phyloP scores from a whole-genome alignment of 2,329 filamentous ascomycete species.

The Phialophora chinensis region DNA sequence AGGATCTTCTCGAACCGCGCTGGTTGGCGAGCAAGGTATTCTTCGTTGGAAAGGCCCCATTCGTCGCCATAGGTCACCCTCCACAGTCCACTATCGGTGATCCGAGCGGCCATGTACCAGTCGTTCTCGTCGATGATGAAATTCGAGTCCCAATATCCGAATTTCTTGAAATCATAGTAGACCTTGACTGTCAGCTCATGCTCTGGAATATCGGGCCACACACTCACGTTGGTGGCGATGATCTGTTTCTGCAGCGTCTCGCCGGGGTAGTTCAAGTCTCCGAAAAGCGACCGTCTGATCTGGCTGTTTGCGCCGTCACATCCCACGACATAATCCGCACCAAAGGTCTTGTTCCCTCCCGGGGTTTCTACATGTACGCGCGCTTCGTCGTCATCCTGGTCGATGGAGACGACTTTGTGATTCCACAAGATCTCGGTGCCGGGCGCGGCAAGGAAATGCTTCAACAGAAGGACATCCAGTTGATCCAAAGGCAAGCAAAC shows the following conservation, averaged over 20 bases:
- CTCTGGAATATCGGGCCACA: neutral
- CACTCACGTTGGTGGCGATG: constrained; percentile 37
- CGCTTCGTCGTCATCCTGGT: constrained; percentile 33
- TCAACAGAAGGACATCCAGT: constrained; percentile 51
- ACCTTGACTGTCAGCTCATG: constrained; percentile 18
- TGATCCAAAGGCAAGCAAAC: constrained; percentile 53
- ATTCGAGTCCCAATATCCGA: constrained; percentile 37
- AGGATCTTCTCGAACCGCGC: constrained; percentile 64
- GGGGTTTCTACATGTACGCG: constrained; percentile 32
- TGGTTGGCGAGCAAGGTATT: constrained; percentile 61
- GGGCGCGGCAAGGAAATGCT: constrained; percentile 45
- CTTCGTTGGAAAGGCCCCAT: constrained; percentile 58
- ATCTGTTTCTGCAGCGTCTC: constrained; percentile 36
- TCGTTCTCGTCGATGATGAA: constrained; percentile 67
- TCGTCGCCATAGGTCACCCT: constrained; percentile 68
- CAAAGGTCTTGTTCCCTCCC: constrained; percentile 23
- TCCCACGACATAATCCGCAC: constrained; percentile 49
- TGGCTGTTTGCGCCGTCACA: constrained; percentile 53
- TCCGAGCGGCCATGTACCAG: constrained; percentile 67
- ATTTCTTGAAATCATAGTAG: constrained; percentile 36
- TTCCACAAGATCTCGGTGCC: constrained; percentile 52
- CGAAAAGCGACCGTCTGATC: constrained; percentile 45
- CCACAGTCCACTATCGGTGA: constrained; percentile 66
- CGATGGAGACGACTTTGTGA: constrained; percentile 46
- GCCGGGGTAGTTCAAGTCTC: constrained; percentile 34